Evolutionary conservation across 2,329 filamentous ascomycete genomes (phyloP).

Genomic region (Pseudodiploospora longispora): DNA sequence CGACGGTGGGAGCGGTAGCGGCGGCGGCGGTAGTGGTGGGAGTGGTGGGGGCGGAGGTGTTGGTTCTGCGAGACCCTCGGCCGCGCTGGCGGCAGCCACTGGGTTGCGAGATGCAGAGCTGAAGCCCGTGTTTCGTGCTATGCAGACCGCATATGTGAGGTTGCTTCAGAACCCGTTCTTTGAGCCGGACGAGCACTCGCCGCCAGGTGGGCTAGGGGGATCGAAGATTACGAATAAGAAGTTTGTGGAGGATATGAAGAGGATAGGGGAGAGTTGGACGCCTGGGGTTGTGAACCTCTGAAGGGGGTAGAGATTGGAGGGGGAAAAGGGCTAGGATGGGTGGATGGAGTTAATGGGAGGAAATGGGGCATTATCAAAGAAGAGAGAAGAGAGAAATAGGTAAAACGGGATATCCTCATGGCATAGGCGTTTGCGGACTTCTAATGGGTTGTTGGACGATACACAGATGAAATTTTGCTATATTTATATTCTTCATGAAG

Average conservation of each 20-base stretch:
- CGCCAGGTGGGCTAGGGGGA: constrained; percentile 43
- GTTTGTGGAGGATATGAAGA: constrained; percentile 75
- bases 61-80: constrained; percentile 3
- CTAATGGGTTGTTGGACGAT: background rate
- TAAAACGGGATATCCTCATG: constrained; percentile 2
- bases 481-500: no score
- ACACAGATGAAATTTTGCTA: no score
- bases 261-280: constrained; percentile 78
- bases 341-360: background rate
- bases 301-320: constrained; percentile 18
- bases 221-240: constrained; percentile 71
- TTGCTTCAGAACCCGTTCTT: constrained; percentile 94
- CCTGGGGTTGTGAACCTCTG: constrained; percentile 60
- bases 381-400: background rate
- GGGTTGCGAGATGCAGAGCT: constrained; percentile 81
- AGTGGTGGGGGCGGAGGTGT: background rate
- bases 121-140: constrained; percentile 79
- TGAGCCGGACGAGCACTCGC: constrained; percentile 74
- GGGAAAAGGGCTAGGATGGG: constrained; percentile 5
- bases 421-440: constrained; percentile 5
- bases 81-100: constrained; percentile 35
- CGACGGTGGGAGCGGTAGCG: constrained; percentile 16
- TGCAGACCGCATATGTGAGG: constrained; percentile 86
- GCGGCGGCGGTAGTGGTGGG: constrained; percentile 8
- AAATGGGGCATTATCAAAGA: background rate